These are phyloP conservation scores for Hansenula anomala DNA, from an alignment of 1,139 yeast genomes.

Conservation along the genomic window DNA sequence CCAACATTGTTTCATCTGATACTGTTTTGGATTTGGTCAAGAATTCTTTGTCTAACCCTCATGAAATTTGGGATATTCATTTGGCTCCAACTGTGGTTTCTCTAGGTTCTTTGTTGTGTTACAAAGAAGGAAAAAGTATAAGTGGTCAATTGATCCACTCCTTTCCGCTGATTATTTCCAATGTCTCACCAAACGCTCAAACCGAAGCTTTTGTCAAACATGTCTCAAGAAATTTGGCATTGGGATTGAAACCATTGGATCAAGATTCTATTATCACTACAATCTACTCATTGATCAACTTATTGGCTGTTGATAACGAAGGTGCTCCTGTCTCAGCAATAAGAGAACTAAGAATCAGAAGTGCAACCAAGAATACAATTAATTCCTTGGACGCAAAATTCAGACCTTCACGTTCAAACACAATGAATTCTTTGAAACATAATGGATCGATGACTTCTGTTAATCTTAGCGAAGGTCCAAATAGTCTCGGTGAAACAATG, in stretches of 20 bases:
- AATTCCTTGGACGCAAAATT: slow-evolving; percentile 3
- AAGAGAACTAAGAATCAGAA: slow-evolving; percentile 30
- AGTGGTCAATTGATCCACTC: slow-evolving; percentile 25
- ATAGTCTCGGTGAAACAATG: slow-evolving; percentile 2
- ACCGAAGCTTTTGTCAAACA: slow-evolving; percentile 29
- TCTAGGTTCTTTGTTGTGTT: slow-evolving; percentile 50
- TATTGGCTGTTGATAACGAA: slow-evolving; percentile 55
- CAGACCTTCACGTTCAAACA: slow-evolving; percentile 16
- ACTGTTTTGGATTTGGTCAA: slow-evolving; percentile 10
- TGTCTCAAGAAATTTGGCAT: slow-evolving; percentile 35
- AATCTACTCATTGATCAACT: slow-evolving; percentile 76
- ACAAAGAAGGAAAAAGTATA: slow-evolving; percentile 32
- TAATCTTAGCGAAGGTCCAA: background rate
- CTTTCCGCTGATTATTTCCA: slow-evolving; percentile 26
- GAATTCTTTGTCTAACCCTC: slow-evolving; percentile 15
- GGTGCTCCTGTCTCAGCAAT: slow-evolving; percentile 26
- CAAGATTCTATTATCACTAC: slow-evolving; percentile 87
- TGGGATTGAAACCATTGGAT: slow-evolving; percentile 37
- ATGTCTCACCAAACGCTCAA: slow-evolving; percentile 35
- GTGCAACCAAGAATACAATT: slow-evolving; percentile 20
- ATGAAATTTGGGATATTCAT: slow-evolving; percentile 20
- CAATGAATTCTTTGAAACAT: slow-evolving; percentile 11
- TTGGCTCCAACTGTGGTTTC: slow-evolving; percentile 48
- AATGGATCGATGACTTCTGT: slow-evolving; percentile 2
- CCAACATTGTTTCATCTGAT: slow-evolving; percentile 17